Base-by-base conservation (phyloP, 441 rosid genomes). In the Mallotus repandus region DNA sequence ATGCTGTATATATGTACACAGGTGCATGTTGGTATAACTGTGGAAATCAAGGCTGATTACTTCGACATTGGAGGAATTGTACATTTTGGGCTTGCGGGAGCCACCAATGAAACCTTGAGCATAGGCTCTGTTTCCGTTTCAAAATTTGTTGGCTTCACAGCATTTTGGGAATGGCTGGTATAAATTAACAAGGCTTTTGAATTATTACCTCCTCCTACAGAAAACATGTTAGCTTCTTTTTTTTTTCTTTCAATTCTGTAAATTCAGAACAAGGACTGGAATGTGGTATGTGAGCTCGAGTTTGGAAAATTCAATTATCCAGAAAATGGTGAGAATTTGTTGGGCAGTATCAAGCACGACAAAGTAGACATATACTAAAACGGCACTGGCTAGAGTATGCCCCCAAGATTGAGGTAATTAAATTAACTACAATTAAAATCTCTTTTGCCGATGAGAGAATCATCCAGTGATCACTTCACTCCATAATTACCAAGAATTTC, bases 251-350 rank as follows among this genome's bases (percentile, higher is more conserved):
- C 1, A 10, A 50, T 10, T 1, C 2, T 50, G 56, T 50, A n/a
- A 11, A 54, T 25, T 2, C 38, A 66, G 70, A 50, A 18, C 25
- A 48, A 49, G 19, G 16, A 18, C 11, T 5, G 46, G n/a, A 52
- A 16, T 32, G 3, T 13, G 5, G 3, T 21, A 49, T 58, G 70
- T 5, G 6, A 66, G 7, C 46, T 66, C 13, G 43, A 21, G 7
- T 6, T 66, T 10, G 45, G 70, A 29, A 21, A 66, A 0, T 66
- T 22, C 70, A 66, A 66, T 53, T 50, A 52, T 32, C 70, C 70
- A 66, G 46, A 22, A 5, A 29, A 50, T 52, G 70, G 70, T 49
- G 21, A 66, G 21, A 66, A 66, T 52, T 66, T 50, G 45, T 29
- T 66, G n/a, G n/a, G n/a, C n/a, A n/a, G n/a, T n/a, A n/a, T n/a